A percentile compares a stretch with the other conserved stretches of the same genome.
Conservation (phyloP, 2,329 filamentous ascomycete species). For the Lasiodiplodia citricola region DNA sequence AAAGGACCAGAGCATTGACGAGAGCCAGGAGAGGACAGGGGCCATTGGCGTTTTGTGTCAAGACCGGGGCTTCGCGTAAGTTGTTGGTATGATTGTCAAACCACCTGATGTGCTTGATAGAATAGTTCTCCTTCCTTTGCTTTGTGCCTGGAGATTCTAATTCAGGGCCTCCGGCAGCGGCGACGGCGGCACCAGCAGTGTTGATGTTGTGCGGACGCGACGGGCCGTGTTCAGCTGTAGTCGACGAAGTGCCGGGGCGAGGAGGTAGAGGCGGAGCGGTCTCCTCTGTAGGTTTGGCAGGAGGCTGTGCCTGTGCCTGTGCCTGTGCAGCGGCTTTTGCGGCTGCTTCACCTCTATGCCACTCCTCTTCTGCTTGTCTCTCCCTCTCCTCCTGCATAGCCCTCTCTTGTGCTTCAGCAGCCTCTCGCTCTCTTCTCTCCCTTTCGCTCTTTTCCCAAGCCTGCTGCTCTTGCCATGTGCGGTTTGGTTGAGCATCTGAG, state of each 20-base stretch:
- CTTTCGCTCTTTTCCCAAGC: conserved; percentile 37
- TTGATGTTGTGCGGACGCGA: conserved; percentile 28
- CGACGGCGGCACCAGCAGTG: conserved; percentile 27
- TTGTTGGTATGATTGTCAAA: conserved; percentile 65
- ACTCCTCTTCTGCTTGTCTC: conserved; percentile 36
- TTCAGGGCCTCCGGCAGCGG: conserved; percentile 31
- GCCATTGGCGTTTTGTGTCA: conserved; percentile 92
- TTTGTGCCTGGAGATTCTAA: conserved; percentile 47
- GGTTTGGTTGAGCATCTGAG: conserved; percentile 27
- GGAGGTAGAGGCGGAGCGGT: conserved; percentile 40
- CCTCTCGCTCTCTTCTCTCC: conserved; percentile 34
- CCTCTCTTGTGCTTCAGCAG: conserved; percentile 32
- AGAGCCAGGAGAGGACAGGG: conserved; percentile 92
- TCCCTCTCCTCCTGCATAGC: conserved; percentile 34
- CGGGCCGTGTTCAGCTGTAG: conserved; percentile 35
- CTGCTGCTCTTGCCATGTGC: conserved; percentile 41
- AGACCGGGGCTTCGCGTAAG: conserved; percentile 81
- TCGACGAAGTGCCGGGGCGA: conserved; percentile 32
- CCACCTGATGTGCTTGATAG: conserved; percentile 92
- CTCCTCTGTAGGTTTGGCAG: conserved; percentile 2
- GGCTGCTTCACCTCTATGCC: conserved; percentile 32
- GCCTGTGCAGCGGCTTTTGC: conserved; percentile 28
- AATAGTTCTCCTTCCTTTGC: conserved; percentile 76
- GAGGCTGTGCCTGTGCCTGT: background rate
- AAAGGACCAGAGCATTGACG: conserved; percentile 88